Percentiles rank a stretch among this genome's conserved stretches.
Conservation (phyloP, 2,329 filamentous ascomycete species). For the Gnomoniopsis sp. region DNA sequence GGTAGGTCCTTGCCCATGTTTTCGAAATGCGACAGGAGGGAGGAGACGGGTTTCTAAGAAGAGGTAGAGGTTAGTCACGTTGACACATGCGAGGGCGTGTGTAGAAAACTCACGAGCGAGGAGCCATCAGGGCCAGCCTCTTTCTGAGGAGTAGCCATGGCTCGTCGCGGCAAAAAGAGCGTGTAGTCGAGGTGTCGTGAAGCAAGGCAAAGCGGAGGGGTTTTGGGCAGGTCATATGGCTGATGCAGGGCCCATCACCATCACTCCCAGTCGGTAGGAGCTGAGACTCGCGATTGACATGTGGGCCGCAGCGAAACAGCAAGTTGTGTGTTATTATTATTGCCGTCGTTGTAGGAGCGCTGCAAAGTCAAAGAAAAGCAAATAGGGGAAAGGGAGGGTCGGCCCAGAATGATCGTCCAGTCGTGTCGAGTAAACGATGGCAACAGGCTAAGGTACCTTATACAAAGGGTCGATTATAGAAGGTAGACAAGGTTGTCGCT, state of each 20-base stretch:
- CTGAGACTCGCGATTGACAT: constrained; percentile 16
- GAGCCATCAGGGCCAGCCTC: constrained; percentile 64
- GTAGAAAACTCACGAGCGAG: constrained; percentile 59
- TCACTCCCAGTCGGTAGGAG: constrained; percentile 16
- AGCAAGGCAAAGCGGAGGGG: constrained; percentile 9
- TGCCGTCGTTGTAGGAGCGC: too few relatives aligned
- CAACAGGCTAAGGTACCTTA: background rate
- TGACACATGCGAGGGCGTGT: constrained; percentile 16
- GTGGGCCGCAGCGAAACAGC: constrained; percentile 7
- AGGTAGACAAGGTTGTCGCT: background rate
- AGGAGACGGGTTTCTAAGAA: constrained; percentile 73
- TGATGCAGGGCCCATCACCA: constrained; percentile 12
- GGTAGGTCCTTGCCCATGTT: constrained; percentile 56
- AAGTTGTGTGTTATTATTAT: background rate
- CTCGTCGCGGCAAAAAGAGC: constrained; percentile 13
- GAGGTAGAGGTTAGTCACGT: constrained; percentile 22
- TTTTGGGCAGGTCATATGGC: constrained; percentile 23
- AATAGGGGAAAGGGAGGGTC: constrained; percentile 2
- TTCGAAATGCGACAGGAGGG: constrained; percentile 77
- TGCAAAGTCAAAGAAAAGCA: background rate
- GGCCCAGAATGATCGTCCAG: background rate
- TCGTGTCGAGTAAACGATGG: background rate
- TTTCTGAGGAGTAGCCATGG: constrained; percentile 15
- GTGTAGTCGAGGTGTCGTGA: background rate
- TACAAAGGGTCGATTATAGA: background rate